Evolutionary conservation across 371 early-diverging fungal species (phyloP), one percentile per base, ranked within the genome.

Genomic region (Vairimorpha ceranae): DNA sequence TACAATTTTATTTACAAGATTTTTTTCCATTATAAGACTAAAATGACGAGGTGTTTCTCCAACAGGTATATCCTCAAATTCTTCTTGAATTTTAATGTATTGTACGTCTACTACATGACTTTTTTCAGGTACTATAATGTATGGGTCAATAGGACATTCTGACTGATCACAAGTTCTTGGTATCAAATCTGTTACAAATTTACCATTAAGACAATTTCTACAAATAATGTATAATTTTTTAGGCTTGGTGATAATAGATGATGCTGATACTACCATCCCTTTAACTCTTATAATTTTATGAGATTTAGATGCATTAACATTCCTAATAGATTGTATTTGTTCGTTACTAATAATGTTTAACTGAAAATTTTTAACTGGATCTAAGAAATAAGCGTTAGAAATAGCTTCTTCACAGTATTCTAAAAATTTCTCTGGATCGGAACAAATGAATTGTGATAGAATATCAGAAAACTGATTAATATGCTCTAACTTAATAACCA

Each of bases 31-130:
- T 77, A 88, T 89, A 59, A 97, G 80, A 3, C 90, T 86, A 15
- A 93, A 89, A 82, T 96, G 95, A 41, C 97, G 88, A 29, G 99
- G 97, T 59, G 95, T 87, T 82, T 97, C 98, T 78, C 97, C 97
- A 0, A 93, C 91, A 21, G 97, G 98, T 0, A 97, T 93, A 86
- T 92, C 92, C 70, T 94, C 96, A 33, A 93, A 93, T 19, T 89
- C 86, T 83, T 99, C 99, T 82, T 99, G 98, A 35, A 99, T 87
- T 83, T 97, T 99, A 70, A 96, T 86, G 10, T 88, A 88, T 84
- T 99, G 99, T 65, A 90, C 90, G 85, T 99, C 97, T n/a, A 93
- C 89, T 83, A 93, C 94, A 67, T 84, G 86, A 81, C 91, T 91
- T 83, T 92, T 93, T 84, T 97, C 96, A 70, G 93, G 93, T 45